Evolutionary conservation across 208 protist species (phyloP).

Genomic region (Naegleria gruberi): DNA sequence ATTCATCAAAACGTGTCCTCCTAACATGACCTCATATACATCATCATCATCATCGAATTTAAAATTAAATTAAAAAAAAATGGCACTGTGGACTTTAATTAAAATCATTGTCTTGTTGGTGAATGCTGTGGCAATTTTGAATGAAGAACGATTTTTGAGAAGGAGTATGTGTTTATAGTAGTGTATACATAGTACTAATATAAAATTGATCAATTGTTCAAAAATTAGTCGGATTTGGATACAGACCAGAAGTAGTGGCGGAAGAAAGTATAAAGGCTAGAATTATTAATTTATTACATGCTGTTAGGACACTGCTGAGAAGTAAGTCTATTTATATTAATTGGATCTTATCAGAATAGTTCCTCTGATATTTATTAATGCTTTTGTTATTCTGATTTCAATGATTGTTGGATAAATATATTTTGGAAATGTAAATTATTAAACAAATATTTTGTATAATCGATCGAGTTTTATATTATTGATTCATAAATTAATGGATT

Average conservation of each 20-base stretch:
- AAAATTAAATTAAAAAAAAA: too few species aligned
- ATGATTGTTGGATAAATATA: background rate
- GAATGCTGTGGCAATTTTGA: background rate
- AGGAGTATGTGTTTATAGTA: background rate
- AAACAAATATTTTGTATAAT: too few species aligned
- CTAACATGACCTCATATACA: too few species aligned
- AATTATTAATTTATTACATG: slow-evolving; percentile 18
- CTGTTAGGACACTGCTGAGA: slow-evolving; percentile 9
- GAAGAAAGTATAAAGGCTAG: background rate
- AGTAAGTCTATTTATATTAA: background rate
- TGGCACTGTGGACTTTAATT: background rate
- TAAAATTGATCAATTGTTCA: background rate
- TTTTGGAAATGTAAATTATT: too few species aligned
- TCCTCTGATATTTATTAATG: background rate
- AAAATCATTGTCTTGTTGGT: background rate
- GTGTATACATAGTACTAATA: background rate
- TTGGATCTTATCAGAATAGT: background rate
- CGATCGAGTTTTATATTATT: too few species aligned
- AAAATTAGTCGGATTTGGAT: slow-evolving; percentile 14
- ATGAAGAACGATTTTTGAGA: slow-evolving; percentile 15
- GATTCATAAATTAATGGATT: too few species aligned
- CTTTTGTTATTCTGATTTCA: background rate
- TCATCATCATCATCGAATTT: too few species aligned
- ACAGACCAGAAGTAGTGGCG: background rate
- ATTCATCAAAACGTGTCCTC: too few species aligned